phyloP scores from a whole-genome alignment of 179 eudicot species.

The Patellifolia procumbens region DNA sequence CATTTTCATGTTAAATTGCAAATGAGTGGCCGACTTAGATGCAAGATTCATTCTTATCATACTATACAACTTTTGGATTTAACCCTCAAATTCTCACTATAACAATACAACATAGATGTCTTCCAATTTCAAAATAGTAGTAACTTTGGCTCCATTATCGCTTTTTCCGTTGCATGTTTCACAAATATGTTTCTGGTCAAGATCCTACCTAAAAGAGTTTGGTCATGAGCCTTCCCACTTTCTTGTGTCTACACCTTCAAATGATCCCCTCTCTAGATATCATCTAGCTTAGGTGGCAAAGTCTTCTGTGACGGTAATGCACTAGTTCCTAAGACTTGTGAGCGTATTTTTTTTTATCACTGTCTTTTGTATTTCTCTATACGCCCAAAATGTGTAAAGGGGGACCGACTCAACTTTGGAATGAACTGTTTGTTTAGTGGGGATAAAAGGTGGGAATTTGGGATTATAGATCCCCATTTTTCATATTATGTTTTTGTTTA shows the following conservation, averaged over 20 bases:
- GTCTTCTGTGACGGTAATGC: too few relatives aligned
- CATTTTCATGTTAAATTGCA: background rate
- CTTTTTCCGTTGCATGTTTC: background rate
- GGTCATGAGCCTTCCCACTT: background rate
- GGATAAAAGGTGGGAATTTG: too few relatives aligned
- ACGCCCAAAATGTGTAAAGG: too few relatives aligned
- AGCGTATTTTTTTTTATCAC: too few relatives aligned
- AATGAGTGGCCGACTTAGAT: background rate
- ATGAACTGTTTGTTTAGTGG: too few relatives aligned
- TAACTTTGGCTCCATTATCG: background rate
- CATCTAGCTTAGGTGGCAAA: too few relatives aligned
- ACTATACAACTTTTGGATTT: slow-evolving; percentile 2
- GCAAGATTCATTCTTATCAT: background rate
- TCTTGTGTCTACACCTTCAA: background rate
- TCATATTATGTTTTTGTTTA: too few relatives aligned
- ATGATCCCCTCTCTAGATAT: too few relatives aligned
- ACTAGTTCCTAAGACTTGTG: too few relatives aligned
- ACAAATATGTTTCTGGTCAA: background rate
- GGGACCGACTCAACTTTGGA: too few relatives aligned
- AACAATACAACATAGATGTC: background rate
- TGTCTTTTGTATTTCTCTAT: too few relatives aligned
- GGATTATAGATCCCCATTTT: too few relatives aligned
- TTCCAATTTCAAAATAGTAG: background rate
- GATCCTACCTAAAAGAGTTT: background rate
- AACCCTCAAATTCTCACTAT: slow-evolving; percentile 1